phyloP scores from a whole-genome alignment of 352 stramenopile genomes.

The Globisporangium viniferum region DNA sequence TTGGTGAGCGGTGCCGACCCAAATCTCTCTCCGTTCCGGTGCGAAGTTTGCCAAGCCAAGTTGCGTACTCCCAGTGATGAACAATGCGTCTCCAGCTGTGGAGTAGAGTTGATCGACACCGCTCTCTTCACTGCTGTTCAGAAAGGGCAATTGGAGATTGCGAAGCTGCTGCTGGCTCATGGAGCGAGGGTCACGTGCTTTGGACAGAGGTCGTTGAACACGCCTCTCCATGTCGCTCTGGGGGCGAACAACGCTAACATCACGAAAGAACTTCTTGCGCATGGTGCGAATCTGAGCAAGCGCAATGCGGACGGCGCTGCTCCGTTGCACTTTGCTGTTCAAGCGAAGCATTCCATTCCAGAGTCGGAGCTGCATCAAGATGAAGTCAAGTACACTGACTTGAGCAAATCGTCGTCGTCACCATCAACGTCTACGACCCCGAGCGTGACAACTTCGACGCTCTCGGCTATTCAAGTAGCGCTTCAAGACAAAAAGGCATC shows the following conservation, averaged over 20 bases:
- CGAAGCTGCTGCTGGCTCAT: constrained; percentile 37
- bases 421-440: not conserved
- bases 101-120: constrained; percentile 41
- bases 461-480: constrained; percentile 48
- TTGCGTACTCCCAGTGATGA: constrained; percentile 8
- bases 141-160: constrained; percentile 29
- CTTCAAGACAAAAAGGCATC: constrained; percentile 42
- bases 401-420: not conserved
- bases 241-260: constrained; percentile 36
- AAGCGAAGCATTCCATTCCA: constrained; percentile 44
- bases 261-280: constrained; percentile 38
- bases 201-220: constrained; percentile 32
- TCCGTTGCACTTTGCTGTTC: constrained; percentile 46
- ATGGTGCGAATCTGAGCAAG: constrained; percentile 45
- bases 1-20: constrained; percentile 36
- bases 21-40: constrained; percentile 54
- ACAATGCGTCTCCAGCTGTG: constrained; percentile 34
- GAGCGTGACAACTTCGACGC: not conserved
- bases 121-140: constrained; percentile 40
- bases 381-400: constrained; percentile 49
- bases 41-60: constrained; percentile 27
- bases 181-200: constrained; percentile 40
- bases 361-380: constrained; percentile 44
- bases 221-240: constrained; percentile 50
- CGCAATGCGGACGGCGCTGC: constrained; percentile 33